Evolutionary conservation across 495 filamentous ascomycete genomes (phyloP), one percentile per base, ranked within the genome.

Genomic region (Trichoderma reesei): DNA sequence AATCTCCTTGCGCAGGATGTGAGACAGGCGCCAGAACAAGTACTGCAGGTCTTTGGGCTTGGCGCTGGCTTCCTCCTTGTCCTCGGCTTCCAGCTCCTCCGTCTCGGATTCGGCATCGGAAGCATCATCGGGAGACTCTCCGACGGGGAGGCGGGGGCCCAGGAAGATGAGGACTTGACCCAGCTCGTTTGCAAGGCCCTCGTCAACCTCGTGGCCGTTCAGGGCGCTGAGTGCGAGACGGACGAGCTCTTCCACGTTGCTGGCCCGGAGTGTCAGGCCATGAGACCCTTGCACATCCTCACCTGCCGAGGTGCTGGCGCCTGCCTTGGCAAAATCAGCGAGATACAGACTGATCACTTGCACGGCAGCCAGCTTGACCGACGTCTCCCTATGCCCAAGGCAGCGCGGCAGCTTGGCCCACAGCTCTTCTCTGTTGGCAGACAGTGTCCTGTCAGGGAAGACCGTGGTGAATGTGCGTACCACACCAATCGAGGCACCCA

Each of bases 161-260:
- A 96, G 78, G 79, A 95, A 95, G 26, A 88, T 75, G 41, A 92
- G 76, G 68, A 95, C 92, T 65, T 88, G 85, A 36, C 89, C 85
- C 38, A 80, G 84, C 70, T 93, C 90, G 64, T 81, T 81, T 0
- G 86, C 87, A 34, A 96, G 78, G 26, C 85, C 81, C 64, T 91
- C 85, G 44, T 74, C 69, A 3, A 94, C 75, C 37, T 83, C 82
- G 0, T 83, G 82, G 0, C 84, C 85, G 41, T 81, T 86, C 36
- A 97, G 80, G 42, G 87, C 84, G 61, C 83, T 80, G 5, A 92
- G 72, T 60, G 84, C 83, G 41, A 83, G 82, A 18, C 82, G 79
- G 37, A 88, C 84, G 31, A 93, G 72, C 26, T 85, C 78, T 16
- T 85, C 73, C 74, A 96, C 85, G 41, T 88, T 84, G 10, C 85